Conservation (phyloP, 140 eudicot genomes). For the Stevia rebaudiana region DNA sequence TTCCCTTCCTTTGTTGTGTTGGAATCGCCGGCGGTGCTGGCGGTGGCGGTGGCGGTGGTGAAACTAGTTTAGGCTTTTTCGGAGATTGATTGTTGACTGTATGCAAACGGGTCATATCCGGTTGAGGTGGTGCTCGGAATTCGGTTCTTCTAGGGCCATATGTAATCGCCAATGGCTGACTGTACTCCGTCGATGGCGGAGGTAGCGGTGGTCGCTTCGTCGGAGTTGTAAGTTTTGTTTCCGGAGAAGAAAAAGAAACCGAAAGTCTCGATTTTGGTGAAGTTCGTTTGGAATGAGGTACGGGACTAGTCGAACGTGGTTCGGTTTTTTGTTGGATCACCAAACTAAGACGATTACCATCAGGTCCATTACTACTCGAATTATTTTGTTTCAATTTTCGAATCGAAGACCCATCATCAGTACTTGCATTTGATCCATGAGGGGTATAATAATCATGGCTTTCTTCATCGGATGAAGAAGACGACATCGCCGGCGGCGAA, state of each 20-base stretch:
- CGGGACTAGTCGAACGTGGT: slow-evolving; percentile 30
- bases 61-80: slow-evolving; percentile 24
- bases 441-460: slow-evolving; percentile 77
- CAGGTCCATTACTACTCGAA: slow-evolving; percentile 9
- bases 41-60: slow-evolving; percentile 39
- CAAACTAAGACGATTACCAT: slow-evolving; percentile 15
- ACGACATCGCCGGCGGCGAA: slow-evolving; percentile 75
- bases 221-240: slow-evolving; percentile 40
- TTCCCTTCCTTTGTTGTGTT: slow-evolving; percentile 33
- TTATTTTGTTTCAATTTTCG: slow-evolving; percentile 29
- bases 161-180: slow-evolving; percentile 31
- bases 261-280: slow-evolving; percentile 73
- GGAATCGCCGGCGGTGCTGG: slow-evolving; percentile 49
- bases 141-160: slow-evolving; percentile 55
- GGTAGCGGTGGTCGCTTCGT: slow-evolving; percentile 36
- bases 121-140: slow-evolving; percentile 67
- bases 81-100: slow-evolving; percentile 34
- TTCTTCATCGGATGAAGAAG: slow-evolving; percentile 46
- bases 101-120: slow-evolving; percentile 52
- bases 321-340: slow-evolving; percentile 24
- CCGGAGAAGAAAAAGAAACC: slow-evolving; percentile 61
- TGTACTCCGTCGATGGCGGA: slow-evolving; percentile 19
- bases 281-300: slow-evolving; percentile 85
- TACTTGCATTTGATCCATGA: slow-evolving; percentile 71
- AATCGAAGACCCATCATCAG: slow-evolving; percentile 50